Evolutionary conservation across 495 filamentous ascomycete genomes (phyloP).

Genomic region (Bacidia rubella): DNA sequence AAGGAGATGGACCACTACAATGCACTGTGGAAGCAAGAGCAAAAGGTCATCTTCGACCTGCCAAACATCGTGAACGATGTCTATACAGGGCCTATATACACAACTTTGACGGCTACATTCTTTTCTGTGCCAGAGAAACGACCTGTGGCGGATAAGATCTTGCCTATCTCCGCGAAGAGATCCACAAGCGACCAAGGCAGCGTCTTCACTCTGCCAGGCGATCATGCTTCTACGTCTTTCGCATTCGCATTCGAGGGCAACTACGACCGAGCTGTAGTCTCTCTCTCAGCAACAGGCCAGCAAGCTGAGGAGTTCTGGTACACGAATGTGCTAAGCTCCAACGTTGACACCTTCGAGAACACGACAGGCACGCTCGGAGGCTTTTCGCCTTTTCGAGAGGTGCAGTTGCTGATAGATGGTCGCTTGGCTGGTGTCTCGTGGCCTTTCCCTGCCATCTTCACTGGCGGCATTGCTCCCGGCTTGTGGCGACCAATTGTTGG

Average conservation of each 20-base stretch:
- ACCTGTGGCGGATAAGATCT: conserved; percentile 49
- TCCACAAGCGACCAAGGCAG: conserved; percentile 42
- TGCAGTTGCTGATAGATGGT: conserved; percentile 69
- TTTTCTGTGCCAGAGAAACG: conserved; percentile 39
- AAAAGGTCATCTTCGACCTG: conserved; percentile 74
- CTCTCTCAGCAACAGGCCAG: conserved; percentile 67
- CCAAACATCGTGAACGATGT: conserved; percentile 60
- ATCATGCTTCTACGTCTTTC: conserved; percentile 41
- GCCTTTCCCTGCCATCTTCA: conserved; percentile 83
- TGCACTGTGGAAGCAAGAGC: conserved; percentile 47
- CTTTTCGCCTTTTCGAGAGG: conserved; percentile 66
- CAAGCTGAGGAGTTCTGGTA: conserved; percentile 81
- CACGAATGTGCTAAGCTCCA: conserved; percentile 58
- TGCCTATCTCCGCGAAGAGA: conserved; percentile 58
- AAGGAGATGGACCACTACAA: conserved; percentile 76
- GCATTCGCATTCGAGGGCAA: conserved; percentile 49
- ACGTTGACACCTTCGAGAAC: conserved; percentile 46
- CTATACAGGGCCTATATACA: conserved; percentile 71
- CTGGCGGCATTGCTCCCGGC: conserved; percentile 68
- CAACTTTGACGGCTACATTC: conserved; percentile 67
- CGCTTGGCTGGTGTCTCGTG: conserved; percentile 64
- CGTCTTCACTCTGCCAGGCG: conserved; percentile 53
- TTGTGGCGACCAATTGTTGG: conserved; percentile 79
- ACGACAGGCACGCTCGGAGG: conserved; percentile 48
- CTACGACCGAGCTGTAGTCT: conserved; percentile 55